Base-by-base conservation (phyloP, 2,329 filamentous ascomycete species). In the Hypoxylon sp. region DNA sequence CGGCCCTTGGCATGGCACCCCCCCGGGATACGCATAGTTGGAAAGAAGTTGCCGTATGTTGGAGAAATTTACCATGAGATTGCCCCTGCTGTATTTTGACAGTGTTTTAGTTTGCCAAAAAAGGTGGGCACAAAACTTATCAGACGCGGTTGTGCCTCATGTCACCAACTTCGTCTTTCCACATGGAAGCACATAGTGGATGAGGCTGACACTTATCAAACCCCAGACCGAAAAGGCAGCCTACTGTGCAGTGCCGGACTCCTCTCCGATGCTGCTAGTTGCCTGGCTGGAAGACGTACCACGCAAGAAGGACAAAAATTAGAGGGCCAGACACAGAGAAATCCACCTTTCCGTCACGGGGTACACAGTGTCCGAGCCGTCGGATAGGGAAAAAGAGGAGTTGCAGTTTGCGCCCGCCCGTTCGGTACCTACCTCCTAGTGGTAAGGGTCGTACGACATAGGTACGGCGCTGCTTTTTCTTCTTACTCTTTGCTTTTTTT, bases 1-100 rank as follows among this genome's bases (percentile, higher is more conserved):
- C 61, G 57, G 50, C 32, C 24, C 57, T 67, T 67, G 64, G 64
- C 64, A 26, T 52, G 13, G 53, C 26, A 48, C 4, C 7, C 24
- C 32, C 32, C 32, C 37, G 11, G 30, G 55, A 13, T 32, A 37
- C 8, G 39, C 19, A 8, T 19, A 41, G 19, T 41, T 34, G 11
- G 30, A 11, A 30, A 34, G 10, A 34, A 37, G 32, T 37, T 15
- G n/a, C 32, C 15, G 32, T 37, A 37, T 37, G 32, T 37, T 37
- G 15, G 13, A 37, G 37, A 41, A 1, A n/a, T n/a, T n/a, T n/a
- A n/a, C n/a, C n/a, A n/a, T n/a, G n/a, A n/a, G n/a, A n/a, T n/a
- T n/a, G n/a, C n/a, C 10, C 43, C 43, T 17, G 19, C 19, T 11
- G 15, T 46, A 17, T 11, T 7, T 26, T 46, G 10, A n/a, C n/a